Percentiles rank a stretch among this genome's conserved stretches.
phyloP scores from a whole-genome alignment of 2,329 filamentous ascomycete genomes.

The Fusarium euwallaceae region DNA sequence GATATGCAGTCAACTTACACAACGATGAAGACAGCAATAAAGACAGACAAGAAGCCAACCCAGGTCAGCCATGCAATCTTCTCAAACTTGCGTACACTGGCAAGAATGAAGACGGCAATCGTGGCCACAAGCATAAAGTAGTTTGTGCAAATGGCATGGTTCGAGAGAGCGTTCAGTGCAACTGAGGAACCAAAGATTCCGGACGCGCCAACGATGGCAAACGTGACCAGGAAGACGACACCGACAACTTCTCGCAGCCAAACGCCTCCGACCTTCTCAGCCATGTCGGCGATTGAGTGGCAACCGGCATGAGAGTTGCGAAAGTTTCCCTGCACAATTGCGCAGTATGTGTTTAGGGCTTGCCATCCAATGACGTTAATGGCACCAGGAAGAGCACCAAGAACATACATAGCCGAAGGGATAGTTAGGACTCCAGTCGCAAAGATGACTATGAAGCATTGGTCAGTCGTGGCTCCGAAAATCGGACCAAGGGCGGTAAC shows the following conservation, averaged over 20 bases:
- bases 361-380: conserved; percentile 59
- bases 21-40: conserved; percentile 68
- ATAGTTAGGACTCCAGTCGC: conserved; percentile 59
- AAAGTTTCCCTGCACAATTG: conserved; percentile 56
- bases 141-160: conserved; percentile 5
- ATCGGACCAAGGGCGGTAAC: neutral
- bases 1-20: conserved; percentile 54
- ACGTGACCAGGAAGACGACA: conserved; percentile 68
- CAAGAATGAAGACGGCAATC: conserved; percentile 60
- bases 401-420: conserved; percentile 57
- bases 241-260: conserved; percentile 67
- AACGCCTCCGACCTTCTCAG: conserved; percentile 65
- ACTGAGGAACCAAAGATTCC: conserved; percentile 58
- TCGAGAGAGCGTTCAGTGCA: conserved; percentile 67
- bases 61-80: conserved; percentile 74
- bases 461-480: neutral
- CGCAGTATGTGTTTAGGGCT: conserved; percentile 56
- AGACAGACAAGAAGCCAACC: conserved; percentile 70
- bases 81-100: conserved; percentile 69
- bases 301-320: conserved; percentile 55
- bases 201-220: conserved; percentile 66
- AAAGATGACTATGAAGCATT: conserved; percentile 54
- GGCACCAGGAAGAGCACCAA: conserved; percentile 58
- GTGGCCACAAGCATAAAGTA: conserved; percentile 65
- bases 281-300: conserved; percentile 61